Base-by-base conservation (phyloP, 129 eudicot species). In the Kitagawia praeruptora region DNA sequence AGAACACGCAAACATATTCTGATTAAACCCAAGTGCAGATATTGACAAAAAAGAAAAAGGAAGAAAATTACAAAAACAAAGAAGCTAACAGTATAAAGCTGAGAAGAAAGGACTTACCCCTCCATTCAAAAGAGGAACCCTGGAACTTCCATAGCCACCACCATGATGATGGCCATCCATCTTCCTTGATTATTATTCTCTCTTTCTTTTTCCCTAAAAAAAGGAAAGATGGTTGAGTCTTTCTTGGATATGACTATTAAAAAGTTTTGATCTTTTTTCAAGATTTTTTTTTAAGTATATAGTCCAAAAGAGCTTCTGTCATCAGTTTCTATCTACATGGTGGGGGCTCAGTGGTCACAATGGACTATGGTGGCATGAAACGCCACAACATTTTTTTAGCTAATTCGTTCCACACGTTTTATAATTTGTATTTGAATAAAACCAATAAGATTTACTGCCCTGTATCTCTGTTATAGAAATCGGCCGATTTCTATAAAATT, bases 101-200 rank as follows among this genome's bases (percentile, higher is more conserved):
- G 31, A 74, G 25, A 8, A 1, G 23, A 28, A 81, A 3, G 47
- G 66, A 77, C 89, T 77, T 86, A 88, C 97, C 39, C 76, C 84
- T 70, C 91, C 76, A 40, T 69, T 64, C 25, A 89, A 82, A n/a
- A 89, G 85, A 45, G 95, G 97, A 80, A 85, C 81, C 66, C 92
- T 83, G 44, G 85, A 88, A 82, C 88, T 86, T 67, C 38, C 71
- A 31, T 85, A 70, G 25, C 51, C 11, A 63, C 69, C 69, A 25
- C 92, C 88, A 80, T 83, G 85, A 46, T 46, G 77, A 46, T 75
- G 77, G 6, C 63, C 77, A 8, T 75, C 77, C 77, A 75, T 74
- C 3, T 74, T 8, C 47, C 47, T n/a, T 44, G 49, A 23, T 41
- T 34, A 23, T 41, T 34, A 34, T 34, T 34, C 34, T 31, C 34